A percentile compares a stretch with the other conserved stretches of the same genome.
Evolutionary conservation across 768 basidiomycete species (phyloP).

Genomic region (Panus rudis): DNA sequence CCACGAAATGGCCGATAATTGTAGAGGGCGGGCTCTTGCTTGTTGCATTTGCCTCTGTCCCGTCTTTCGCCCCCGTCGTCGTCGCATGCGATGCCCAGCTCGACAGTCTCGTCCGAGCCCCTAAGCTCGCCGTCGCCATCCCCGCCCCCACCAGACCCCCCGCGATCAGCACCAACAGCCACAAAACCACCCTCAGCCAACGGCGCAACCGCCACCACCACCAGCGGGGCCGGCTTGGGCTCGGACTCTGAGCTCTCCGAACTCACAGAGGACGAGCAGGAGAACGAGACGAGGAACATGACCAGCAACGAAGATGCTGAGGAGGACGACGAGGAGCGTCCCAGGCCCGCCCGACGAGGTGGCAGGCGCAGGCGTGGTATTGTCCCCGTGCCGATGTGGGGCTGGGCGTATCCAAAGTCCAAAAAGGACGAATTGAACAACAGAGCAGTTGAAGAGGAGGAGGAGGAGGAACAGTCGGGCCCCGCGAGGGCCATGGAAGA

Average conservation of each 20-base stretch:
- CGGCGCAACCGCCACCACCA: too few species aligned
- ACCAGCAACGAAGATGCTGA: too few species aligned
- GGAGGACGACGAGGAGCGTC: constrained; percentile 22
- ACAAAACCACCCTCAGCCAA: constrained; percentile 22
- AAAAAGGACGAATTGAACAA: constrained; percentile 28
- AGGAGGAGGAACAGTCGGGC: constrained; percentile 38
- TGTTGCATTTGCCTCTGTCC: too few species aligned
- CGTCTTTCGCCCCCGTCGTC: constrained; percentile 13
- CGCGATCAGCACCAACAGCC: constrained; percentile 16
- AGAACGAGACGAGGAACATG: constrained; percentile 33
- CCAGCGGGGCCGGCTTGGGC: constrained; percentile 41
- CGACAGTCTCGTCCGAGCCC: constrained; percentile 57
- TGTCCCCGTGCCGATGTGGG: constrained; percentile 81
- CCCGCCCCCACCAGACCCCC: constrained; percentile 31
- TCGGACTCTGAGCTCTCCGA: constrained; percentile 75
- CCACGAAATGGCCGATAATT: too few species aligned
- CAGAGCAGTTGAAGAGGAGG: constrained; percentile 37
- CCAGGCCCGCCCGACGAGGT: constrained; percentile 10
- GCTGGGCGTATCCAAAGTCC: constrained; percentile 58
- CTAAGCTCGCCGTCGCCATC: constrained; percentile 66
- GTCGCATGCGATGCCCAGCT: constrained; percentile 37
- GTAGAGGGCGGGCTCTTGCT: too few species aligned
- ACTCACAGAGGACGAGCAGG: constrained; percentile 77
- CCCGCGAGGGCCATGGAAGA: constrained; percentile 55
- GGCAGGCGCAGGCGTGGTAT: constrained; percentile 44